phyloP scores from a whole-genome alignment of 495 filamentous ascomycete genomes.

The Aspergillus sclerotiicarbonarius region DNA sequence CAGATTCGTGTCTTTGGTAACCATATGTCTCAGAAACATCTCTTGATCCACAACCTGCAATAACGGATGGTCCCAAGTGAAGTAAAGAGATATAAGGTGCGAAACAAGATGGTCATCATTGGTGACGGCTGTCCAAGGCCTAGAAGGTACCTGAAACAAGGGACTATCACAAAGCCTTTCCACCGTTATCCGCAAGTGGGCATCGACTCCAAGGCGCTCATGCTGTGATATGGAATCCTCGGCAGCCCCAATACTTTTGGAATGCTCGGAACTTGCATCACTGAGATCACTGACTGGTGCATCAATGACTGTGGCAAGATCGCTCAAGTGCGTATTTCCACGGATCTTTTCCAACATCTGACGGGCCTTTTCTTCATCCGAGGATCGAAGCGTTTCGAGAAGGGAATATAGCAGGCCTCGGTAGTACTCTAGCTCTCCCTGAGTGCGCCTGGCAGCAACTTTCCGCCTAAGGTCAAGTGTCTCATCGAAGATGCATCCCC shows the following conservation, averaged over 20 bases:
- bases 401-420: constrained; percentile 32
- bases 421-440: constrained; percentile 35
- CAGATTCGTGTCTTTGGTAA: constrained; percentile 17
- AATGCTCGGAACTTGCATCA: constrained; percentile 18
- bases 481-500: constrained; percentile 40
- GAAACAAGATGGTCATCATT: constrained; percentile 27
- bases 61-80: constrained; percentile 42
- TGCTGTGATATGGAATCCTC: constrained; percentile 14
- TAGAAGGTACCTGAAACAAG: constrained; percentile 32
- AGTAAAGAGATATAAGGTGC: constrained; percentile 28
- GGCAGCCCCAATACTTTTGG: constrained; percentile 11
- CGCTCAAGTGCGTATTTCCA: constrained; percentile 20
- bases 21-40: constrained; percentile 36
- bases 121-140: constrained; percentile 25
- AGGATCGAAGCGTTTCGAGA: constrained; percentile 26
- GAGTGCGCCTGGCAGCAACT: constrained; percentile 37
- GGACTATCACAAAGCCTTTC: constrained; percentile 40
- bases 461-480: constrained; percentile 41
- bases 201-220: constrained; percentile 11
- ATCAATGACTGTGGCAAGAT: constrained; percentile 27
- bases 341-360: constrained; percentile 30
- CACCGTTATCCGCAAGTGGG: constrained; percentile 32
- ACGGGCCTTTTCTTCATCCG: constrained; percentile 23
- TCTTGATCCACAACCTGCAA: constrained; percentile 36
- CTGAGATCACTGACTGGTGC: constrained; percentile 17